phyloP scores from a whole-genome alignment of 805 yeast species.

The Candida tibetensis region DNA sequence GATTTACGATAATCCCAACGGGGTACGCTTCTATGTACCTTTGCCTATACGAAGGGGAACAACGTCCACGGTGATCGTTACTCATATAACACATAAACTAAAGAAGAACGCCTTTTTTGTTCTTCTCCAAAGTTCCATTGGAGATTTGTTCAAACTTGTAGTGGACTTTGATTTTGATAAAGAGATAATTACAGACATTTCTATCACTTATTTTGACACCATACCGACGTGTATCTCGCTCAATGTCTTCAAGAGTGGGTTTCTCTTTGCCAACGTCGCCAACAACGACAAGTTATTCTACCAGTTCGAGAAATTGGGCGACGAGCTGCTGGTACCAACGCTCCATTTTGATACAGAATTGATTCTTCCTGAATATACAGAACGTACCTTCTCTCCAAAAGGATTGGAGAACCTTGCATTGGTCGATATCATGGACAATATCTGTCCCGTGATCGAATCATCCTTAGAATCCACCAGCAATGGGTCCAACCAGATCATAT shows the following conservation, averaged over 20 bases:
- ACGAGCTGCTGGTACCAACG: conserved; percentile 29
- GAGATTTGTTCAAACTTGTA: conserved; percentile 66
- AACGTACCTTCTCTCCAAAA: background rate
- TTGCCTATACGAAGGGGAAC: conserved; percentile 50
- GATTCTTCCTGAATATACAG: conserved; percentile 7
- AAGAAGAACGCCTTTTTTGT: conserved; percentile 61
- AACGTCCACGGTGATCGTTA: conserved; percentile 37
- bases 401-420: conserved; percentile 56
- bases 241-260: conserved; percentile 70
- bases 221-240: conserved; percentile 57
- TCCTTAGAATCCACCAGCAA: conserved; percentile 15
- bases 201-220: conserved; percentile 74
- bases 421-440: conserved; percentile 46
- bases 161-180: conserved; percentile 49
- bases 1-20: conserved; percentile 45
- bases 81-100: conserved; percentile 64
- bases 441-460: conserved; percentile 51
- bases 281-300: conserved; percentile 63
- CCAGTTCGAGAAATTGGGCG: conserved; percentile 77
- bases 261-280: conserved; percentile 64
- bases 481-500: conserved; percentile 20
- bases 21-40: conserved; percentile 33
- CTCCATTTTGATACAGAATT: conserved; percentile 1
- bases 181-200: conserved; percentile 40
- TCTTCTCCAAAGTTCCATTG: conserved; percentile 64